phyloP scores from a whole-genome alignment of 2,329 filamentous ascomycete genomes.

The Botrytis tulipae region DNA sequence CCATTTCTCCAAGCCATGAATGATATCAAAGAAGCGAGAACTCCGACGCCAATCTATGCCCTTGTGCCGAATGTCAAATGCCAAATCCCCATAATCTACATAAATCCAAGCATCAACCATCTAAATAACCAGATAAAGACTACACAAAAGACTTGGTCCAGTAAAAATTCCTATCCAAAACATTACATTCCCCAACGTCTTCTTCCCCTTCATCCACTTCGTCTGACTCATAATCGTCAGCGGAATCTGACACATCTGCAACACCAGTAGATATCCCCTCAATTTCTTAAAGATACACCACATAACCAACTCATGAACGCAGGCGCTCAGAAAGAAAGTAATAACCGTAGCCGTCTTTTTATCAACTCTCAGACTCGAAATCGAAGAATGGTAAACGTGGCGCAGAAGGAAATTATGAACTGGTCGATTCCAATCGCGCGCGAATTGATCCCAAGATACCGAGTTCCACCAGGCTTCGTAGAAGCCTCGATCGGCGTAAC shows the following conservation, averaged over 20 bases:
- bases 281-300: conserved; percentile 78
- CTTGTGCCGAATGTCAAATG: too few species aligned
- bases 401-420: conserved; percentile 73
- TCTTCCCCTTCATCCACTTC: conserved; percentile 59
- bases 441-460: conserved; percentile 72
- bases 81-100: neutral
- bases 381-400: conserved; percentile 77
- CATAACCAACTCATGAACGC: conserved; percentile 39
- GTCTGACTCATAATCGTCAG: conserved; percentile 66
- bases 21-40: neutral
- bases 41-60: neutral
- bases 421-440: conserved; percentile 77
- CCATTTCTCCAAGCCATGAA: neutral
- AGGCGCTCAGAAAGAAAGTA: conserved; percentile 40
- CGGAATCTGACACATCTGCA: conserved; percentile 74
- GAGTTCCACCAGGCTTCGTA: conserved; percentile 65
- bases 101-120: neutral
- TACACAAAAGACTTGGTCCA: conserved; percentile 66
- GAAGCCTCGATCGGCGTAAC: conserved; percentile 75
- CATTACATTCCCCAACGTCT: conserved; percentile 67
- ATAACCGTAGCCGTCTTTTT: conserved; percentile 64
- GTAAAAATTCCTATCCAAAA: conserved; percentile 81
- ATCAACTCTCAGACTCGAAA: conserved; percentile 68
- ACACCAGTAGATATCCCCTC: conserved; percentile 67
- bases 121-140: conserved; percentile 57